Evolutionary conservation across 2,329 filamentous ascomycete genomes (phyloP), one percentile per base, ranked within the genome.

Genomic region (Verticillium tricorpus): DNA sequence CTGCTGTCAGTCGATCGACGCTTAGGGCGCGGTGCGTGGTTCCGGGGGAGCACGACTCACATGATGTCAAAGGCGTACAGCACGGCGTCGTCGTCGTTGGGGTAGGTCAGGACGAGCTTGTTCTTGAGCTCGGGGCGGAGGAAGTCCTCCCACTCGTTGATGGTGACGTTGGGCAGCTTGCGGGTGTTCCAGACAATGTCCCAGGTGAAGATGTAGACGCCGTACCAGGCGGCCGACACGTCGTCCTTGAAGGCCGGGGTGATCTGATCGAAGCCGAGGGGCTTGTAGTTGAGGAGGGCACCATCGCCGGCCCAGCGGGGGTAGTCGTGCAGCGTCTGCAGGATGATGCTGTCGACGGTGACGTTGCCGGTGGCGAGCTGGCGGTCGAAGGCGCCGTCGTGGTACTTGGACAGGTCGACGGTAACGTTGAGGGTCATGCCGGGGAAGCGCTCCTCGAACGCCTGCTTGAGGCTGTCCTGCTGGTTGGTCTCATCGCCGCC

Each of bases 51-150:
- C 11, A 31, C 14, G 5, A 69, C 76, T 73, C 68, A 78, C 77
- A 84, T 77, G 1, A 82, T 69, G 55, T 82, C 74, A 56, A 81
- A 83, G 2, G 78, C 77, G 57, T 74, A 85, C 0, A 83, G 71
- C 2, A 85, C 77, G 0, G 83, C 83, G 60, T 85, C 83, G 34
- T 86, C 83, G 50, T 85, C 83, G 62, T 85, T 83, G 11, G 83
- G 83, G 61, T 85, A 85, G 0, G 81, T 84, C 14, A 85, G 69
- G 1, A 80, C 79, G 8, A 85, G 70, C 68, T 81, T 84, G 62
- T 80, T 71, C 70, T 85, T 85, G 70, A 78, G 83, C 61, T 80
- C 76, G 0, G 82, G 81, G 12, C 76, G 73, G 2, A 81, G 68
- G 60, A 76, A 78, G 61, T 83, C 79, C 0, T 71, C 64, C 57